Conservation (phyloP, 768 basidiomycete species). For the Auricularia sp. region DNA sequence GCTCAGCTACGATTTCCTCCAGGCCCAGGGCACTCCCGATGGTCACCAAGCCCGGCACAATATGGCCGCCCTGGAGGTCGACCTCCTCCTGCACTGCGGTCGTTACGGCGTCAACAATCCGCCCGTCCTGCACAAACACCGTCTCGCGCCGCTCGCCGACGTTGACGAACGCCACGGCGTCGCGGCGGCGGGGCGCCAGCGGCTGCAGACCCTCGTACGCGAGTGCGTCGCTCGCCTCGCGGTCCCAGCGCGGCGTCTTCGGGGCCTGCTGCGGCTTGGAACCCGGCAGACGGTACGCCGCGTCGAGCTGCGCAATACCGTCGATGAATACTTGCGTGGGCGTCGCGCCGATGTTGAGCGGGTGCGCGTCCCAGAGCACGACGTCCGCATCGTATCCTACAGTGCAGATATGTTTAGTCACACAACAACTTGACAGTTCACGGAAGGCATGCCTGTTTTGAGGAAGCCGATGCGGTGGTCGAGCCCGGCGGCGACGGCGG, state of each 20-base stretch:
- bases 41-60: conserved; percentile 55
- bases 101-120: conserved; percentile 23
- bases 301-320: conserved; percentile 60
- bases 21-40: conserved; percentile 61
- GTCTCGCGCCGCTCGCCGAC: conserved; percentile 26
- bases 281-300: conserved; percentile 21
- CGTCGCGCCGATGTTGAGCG: conserved; percentile 67
- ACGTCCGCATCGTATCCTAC: conserved; percentile 69
- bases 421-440: neutral
- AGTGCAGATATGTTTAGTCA: neutral
- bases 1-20: conserved; percentile 54
- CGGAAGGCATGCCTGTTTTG: conserved; percentile 22
- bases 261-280: conserved; percentile 50
- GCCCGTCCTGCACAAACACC: conserved; percentile 8
- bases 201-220: conserved; percentile 63
- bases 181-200: conserved; percentile 31
- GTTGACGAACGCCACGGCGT: conserved; percentile 42
- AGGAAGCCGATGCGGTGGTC: conserved; percentile 77
- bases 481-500: conserved; percentile 67
- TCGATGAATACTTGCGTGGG: conserved; percentile 78
- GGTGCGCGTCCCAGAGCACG: conserved; percentile 76
- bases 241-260: conserved; percentile 46
- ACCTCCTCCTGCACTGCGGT: conserved; percentile 20
- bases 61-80: conserved; percentile 54
- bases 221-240: conserved; percentile 48